Evolutionary conservation across 257 asterid genomes (phyloP), one percentile per base, ranked within the genome.

Genomic region (Scutellaria baicalensis): DNA sequence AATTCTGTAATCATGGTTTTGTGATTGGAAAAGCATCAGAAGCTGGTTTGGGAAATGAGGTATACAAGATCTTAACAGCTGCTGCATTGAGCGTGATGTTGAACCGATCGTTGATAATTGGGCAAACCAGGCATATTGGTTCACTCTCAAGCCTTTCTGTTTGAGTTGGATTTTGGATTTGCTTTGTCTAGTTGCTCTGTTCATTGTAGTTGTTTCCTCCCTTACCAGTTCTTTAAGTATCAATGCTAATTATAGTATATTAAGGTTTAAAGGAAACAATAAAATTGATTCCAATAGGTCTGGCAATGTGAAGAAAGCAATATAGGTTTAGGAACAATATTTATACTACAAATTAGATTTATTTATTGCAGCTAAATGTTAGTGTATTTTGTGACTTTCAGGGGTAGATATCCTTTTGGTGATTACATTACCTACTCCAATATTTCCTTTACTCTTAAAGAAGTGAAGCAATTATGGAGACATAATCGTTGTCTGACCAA

Each of bases 121-220:
- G 97, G 79, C 97, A 94, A 91, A 88, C 97, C 96, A 94, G 97
- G 99, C 97, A 94, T 80, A 86, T 88, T 85, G 97, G 96, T 94
- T 89, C 87, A 84, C 84, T 83, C 97, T 84, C 94, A 77, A 83
- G 89, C 95, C 96, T 93, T 84, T 79, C 88, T 86, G 57, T 88
- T 80, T 70, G 58, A 67, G 45, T 79, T 78, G 66, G 50, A 55
- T 52, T 73, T 70, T 56, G 58, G 36, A 21, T 68, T 75, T 64
- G 69, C 27, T 74, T 73, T 70, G 10, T 52, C 59, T 44, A 49
- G 39, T 59, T 59, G 48, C 58, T 63, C 38, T 23, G 27, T 43
- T 48, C 11, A 9, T 36, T 43, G 14, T 42, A 6, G 11, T 13
- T 65, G 68, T 33, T 56, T n/a, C 48, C 16, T 48, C 55, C 44